Evolutionary conservation across 495 filamentous ascomycete genomes (phyloP).

Genomic region (Haplographium delicatum): DNA sequence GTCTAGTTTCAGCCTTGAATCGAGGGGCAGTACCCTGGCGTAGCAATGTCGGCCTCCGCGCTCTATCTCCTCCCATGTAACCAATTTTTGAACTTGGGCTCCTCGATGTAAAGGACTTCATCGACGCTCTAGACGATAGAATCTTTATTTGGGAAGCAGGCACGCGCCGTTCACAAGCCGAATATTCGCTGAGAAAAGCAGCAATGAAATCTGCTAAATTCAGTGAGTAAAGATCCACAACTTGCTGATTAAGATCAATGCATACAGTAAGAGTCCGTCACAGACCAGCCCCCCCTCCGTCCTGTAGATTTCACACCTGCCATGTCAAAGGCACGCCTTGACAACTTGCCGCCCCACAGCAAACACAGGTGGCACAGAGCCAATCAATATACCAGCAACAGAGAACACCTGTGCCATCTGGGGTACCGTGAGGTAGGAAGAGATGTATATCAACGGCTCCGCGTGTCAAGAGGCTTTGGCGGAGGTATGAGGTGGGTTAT

Average conservation of each 20-base stretch:
- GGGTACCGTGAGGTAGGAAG: not conserved
- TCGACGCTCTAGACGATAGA: too few relatives aligned
- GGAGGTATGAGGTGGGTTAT: too few relatives aligned
- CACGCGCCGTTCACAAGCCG: too few relatives aligned
- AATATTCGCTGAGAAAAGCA: slow-evolving; percentile 17
- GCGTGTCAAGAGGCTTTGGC: too few relatives aligned
- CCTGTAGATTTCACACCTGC: not conserved
- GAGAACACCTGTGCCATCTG: slow-evolving; percentile 12
- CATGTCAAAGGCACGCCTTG: not conserved
- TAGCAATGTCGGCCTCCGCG: not conserved
- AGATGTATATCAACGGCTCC: too few relatives aligned
- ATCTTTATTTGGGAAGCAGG: too few relatives aligned
- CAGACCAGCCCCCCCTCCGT: slow-evolving; percentile 12
- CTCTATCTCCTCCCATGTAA: too few relatives aligned
- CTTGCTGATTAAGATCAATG: not conserved
- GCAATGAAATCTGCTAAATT: slow-evolving; percentile 20
- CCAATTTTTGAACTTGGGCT: too few relatives aligned
- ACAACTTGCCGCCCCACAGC: not conserved
- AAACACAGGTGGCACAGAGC: slow-evolving; percentile 8
- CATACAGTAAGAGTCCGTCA: slow-evolving; percentile 24
- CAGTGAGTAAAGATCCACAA: not conserved
- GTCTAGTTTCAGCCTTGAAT: slow-evolving; percentile 29
- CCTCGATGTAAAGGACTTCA: too few relatives aligned
- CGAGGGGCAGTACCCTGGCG: not conserved
- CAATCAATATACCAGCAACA: slow-evolving; percentile 5